Percentiles rank a stretch among this genome's conserved stretches.
Evolutionary conservation across 225 moss, liverwort and hornwort species (phyloP).

Genomic region (Polytrichum formosum): DNA sequence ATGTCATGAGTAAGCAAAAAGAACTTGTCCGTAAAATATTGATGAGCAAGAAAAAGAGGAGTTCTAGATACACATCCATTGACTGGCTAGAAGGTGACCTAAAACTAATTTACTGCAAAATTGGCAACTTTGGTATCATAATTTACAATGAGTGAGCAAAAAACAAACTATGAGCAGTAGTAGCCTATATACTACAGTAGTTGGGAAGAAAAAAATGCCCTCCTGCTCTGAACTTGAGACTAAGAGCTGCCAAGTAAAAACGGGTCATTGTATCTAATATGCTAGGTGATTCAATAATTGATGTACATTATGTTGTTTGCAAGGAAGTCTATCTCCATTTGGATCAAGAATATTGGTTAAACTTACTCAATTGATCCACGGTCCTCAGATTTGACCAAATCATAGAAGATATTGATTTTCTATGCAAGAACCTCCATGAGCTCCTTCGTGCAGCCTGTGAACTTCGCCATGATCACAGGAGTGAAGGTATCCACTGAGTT

Average conservation of each 20-base stretch:
- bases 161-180: background rate
- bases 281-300: too few species aligned
- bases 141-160: background rate
- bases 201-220: background rate
- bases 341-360: background rate
- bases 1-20: too few species aligned
- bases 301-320: background rate
- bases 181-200: background rate
- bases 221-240: too few species aligned
- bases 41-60: too few species aligned
- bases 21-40: too few species aligned
- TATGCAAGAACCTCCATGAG: conserved; percentile 26
- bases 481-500: conserved; percentile 11
- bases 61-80: background rate
- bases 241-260: too few species aligned
- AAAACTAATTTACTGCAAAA: too few species aligned
- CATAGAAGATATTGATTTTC: background rate
- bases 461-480: conserved; percentile 22
- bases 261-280: too few species aligned
- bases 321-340: background rate
- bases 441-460: conserved; percentile 25
- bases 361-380: background rate
- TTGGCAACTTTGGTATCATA: background rate
- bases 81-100: background rate
- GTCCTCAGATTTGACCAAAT: background rate